Base-by-base conservation (phyloP, 768 basidiomycete genomes). In the Kwoniella shandongensis region DNA sequence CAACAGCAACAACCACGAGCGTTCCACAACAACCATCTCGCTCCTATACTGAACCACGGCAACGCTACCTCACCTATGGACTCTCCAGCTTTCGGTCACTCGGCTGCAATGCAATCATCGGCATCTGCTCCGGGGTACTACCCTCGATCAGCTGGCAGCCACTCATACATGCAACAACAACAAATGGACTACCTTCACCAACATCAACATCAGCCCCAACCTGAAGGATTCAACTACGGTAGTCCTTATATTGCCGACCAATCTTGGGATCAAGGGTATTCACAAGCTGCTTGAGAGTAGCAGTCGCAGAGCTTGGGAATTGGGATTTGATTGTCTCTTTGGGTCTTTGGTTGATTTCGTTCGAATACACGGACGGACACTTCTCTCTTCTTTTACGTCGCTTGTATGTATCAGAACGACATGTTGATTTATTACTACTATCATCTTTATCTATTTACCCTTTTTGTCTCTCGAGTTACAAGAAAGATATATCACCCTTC, bases 121-220 rank as follows among this genome's bases (percentile, higher is more conserved):
- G 50, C 29, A 22, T 42, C 54, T 23, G 42, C 39, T 20, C 25
- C 56, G 18, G 58, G 41, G 0, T 61, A 59, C 42, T 70, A 60
- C 53, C 44, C 47, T 5, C 45, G 62, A 38, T 40, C 57, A 22
- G 20, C 56, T 18, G 29, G 46, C 5, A 44, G 51, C 1, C 54
- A 57, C 18, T 47, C 62, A 17, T 66, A 65, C 38, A 59, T 72
- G 61, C 67, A 66, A 42, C 70, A 69, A 32, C 67, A 66, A 32
- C 65, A 68, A 48, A 54, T 69, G 40, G 67, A 72, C 13, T 67
- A 67, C 39, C 54, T 69, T 2, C 60, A 66, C 20, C 61, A 61
- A 25, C 61, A 63, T 17, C 53, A 47, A 3, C 63, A 61, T 29
- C 59, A 51, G 18, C 47, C 50, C 10, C 45, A 51, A 26, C 38